Evolutionary conservation across 805 yeast species (phyloP).

Genomic region (Priceomyces castillae): DNA sequence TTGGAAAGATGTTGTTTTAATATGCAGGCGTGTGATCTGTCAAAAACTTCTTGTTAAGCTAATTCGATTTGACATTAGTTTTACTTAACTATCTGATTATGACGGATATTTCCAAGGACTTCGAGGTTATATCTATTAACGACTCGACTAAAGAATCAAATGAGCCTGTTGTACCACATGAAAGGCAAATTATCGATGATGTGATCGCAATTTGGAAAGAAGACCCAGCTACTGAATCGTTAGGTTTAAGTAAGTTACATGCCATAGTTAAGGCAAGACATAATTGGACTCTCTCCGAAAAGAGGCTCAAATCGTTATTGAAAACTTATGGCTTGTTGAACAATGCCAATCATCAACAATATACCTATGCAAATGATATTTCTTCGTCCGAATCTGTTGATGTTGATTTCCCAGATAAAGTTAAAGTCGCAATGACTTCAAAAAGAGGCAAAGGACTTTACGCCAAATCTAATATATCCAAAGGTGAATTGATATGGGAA

Average conservation of each 20-base stretch:
- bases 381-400: conserved; percentile 49
- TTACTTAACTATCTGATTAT: no score
- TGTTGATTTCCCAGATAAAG: conserved; percentile 37
- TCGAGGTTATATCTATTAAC: conserved; percentile 38
- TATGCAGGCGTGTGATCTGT: no score
- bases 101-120: neutral
- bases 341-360: conserved; percentile 31
- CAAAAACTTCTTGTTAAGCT: no score
- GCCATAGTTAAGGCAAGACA: conserved; percentile 48
- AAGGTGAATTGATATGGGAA: conserved; percentile 57
- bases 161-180: conserved; percentile 48
- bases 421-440: conserved; percentile 48
- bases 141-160: conserved; percentile 21
- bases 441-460: conserved; percentile 50
- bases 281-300: conserved; percentile 62
- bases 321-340: conserved; percentile 53
- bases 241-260: conserved; percentile 55
- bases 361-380: conserved; percentile 54
- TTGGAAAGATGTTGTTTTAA: no score
- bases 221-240: conserved; percentile 59
- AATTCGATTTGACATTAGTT: no score
- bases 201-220: conserved; percentile 67
- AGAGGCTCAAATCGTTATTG: conserved; percentile 52
- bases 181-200: conserved; percentile 55
- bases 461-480: conserved; percentile 45